Evolutionary conservation across 176 grass and related monocot species (phyloP), one percentile per base, ranked within the genome.

Genomic region (Musa schizocarpa): DNA sequence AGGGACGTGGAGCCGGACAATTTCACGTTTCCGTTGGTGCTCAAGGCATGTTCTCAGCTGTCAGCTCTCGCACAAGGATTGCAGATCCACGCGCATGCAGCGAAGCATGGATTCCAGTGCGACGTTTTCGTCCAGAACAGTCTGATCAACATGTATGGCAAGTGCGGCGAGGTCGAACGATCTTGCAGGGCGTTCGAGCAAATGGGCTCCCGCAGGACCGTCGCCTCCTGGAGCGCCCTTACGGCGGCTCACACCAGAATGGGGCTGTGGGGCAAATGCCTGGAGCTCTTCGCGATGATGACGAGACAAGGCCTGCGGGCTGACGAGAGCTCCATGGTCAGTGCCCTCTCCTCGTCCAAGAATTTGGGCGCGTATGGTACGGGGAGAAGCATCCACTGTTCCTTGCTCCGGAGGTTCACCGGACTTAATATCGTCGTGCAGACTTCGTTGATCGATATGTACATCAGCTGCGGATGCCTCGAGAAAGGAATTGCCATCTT

Each of bases 131-230:
- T 77, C 74, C 88, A 83, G 76, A 96, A 96, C 81, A 89, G 86
- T 72, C 83, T 96, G 65, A 61, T 96, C 84, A 87, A 87, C 84
- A 67, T 96, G 86, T 92, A 92, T 69, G 89, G 88, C 68, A 89
- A 87, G 73, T 96, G 88, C 59, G 77, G 89, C 26, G 77, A 82
- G 24, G 67, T 88, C 9, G 84, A 86, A 8, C 52, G 53, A 51
- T 82, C 86, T 53, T 65, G 80, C 68, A 77, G 13, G 65, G 82
- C 72, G 24, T 96, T 96, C 22, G 82, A 82, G 20, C 69, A 55
- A 67, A 64, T 85, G 77, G 82, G 53, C 9, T 69, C 20, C 22
- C 56, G 76, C 27, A 83, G 71, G 61, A 85, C 88, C 67, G 7
- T 77, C 27, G 79, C 82, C 10, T 92, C 92, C 14, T 96, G 89